Conservation (phyloP, 208 protist species). For the Acanthamoeba castellanii region DNA sequence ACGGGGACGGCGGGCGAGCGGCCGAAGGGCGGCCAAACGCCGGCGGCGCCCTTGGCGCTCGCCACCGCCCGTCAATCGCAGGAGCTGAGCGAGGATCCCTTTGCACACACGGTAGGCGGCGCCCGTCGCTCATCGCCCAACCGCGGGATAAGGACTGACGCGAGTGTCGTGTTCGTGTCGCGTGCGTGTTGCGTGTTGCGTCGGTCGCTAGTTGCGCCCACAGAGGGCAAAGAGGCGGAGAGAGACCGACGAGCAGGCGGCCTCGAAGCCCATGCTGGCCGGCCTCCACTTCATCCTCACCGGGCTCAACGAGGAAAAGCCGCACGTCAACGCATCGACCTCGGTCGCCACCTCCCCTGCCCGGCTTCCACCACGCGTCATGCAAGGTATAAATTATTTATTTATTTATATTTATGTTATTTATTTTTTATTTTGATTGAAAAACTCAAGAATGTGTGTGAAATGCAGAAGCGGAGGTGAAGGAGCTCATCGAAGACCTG, state of each 20-base stretch:
- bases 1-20: neutral
- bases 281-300: conserved; percentile 65
- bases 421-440: neutral
- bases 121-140: too few species aligned
- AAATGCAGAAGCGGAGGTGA: conserved; percentile 51
- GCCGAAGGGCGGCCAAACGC: neutral
- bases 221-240: neutral
- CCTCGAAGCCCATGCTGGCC: neutral
- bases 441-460: neutral
- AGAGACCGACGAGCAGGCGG: neutral
- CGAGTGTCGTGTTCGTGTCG: too few species aligned
- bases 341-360: neutral
- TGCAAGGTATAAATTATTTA: neutral
- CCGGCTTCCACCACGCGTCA: neutral
- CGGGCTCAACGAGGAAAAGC: conserved; percentile 21
- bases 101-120: neutral
- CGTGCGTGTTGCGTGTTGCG: neutral
- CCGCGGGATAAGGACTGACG: too few species aligned
- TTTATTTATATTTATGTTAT: neutral
- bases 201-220: neutral
- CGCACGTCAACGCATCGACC: neutral
- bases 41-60: neutral
- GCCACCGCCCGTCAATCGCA: neutral
- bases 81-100: conserved; percentile 14
- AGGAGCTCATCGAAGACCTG: conserved; percentile 38